Percentiles rank a stretch among this genome's conserved stretches.
Conservation (phyloP, 305 asterid genomes). For the Fraxinus greggii region DNA sequence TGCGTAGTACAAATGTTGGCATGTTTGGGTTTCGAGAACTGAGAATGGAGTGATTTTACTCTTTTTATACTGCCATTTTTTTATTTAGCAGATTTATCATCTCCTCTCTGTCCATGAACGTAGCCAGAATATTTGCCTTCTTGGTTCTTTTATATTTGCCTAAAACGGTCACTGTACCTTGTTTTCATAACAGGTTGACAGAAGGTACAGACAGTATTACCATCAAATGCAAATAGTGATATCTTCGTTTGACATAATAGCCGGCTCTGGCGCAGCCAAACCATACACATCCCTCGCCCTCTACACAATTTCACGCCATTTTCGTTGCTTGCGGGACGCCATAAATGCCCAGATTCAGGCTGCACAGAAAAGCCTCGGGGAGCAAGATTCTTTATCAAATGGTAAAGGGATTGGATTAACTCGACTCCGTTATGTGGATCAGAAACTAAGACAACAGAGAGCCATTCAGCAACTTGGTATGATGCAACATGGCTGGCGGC, state of each 20-base stretch:
- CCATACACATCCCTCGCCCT: constrained; percentile 87
- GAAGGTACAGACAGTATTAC: constrained; percentile 74
- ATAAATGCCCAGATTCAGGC: constrained; percentile 61
- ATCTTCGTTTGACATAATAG: constrained; percentile 71
- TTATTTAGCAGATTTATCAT: not conserved
- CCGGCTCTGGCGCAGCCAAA: constrained; percentile 82
- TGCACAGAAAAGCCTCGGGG: constrained; percentile 70
- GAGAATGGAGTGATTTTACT: too few species aligned
- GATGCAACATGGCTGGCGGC: constrained; percentile 95
- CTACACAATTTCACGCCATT: constrained; percentile 88
- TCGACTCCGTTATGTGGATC: constrained; percentile 77
- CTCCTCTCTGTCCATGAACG: not conserved
- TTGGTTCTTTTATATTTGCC: not conserved
- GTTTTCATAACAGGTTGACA: constrained; percentile 58
- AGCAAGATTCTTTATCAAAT: constrained; percentile 55
- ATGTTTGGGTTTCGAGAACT: too few species aligned
- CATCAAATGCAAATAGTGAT: constrained; percentile 84
- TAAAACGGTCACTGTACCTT: not conserved
- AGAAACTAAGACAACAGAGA: constrained; percentile 76
- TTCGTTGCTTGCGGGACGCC: constrained; percentile 79
- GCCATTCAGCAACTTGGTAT: constrained; percentile 90
- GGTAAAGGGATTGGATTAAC: constrained; percentile 70
- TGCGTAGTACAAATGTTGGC: too few species aligned
- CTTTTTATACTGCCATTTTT: not conserved
- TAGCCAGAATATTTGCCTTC: not conserved